These are phyloP conservation scores for Xerocomellus dryophilus DNA, from an alignment of 768 basidiomycete genomes.

Conservation along the genomic window DNA sequence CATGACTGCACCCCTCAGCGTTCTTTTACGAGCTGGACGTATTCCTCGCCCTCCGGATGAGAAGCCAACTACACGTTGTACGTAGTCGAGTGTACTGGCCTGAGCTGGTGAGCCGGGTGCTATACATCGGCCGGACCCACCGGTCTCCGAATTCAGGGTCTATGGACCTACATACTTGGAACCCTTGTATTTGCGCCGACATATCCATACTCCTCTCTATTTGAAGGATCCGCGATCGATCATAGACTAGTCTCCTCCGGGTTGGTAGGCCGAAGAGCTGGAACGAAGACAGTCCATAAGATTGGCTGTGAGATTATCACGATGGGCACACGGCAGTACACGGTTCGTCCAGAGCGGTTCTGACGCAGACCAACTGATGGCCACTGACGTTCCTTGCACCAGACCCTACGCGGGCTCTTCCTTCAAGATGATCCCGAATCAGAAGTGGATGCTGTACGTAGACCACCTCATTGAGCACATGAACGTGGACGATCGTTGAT, in stretches of 20 bases:
- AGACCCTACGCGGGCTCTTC: slow-evolving; percentile 17
- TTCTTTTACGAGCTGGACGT: no score
- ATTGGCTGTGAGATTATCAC: slow-evolving; percentile 1
- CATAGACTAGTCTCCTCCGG: not conserved
- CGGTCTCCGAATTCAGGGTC: no score
- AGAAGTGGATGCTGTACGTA: slow-evolving; percentile 12
- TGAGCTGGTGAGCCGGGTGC: no score
- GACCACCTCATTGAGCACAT: no score
- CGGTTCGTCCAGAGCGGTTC: slow-evolving; percentile 9
- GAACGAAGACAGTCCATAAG: not conserved
- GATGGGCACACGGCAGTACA: slow-evolving; percentile 11
- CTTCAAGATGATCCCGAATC: slow-evolving; percentile 21
- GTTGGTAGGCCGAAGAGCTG: not conserved
- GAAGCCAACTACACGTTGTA: no score
- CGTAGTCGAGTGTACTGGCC: no score
- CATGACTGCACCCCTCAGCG: no score
- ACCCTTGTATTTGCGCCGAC: not conserved
- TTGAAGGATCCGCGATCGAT: not conserved
- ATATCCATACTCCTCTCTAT: not conserved
- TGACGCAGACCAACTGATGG: not conserved
- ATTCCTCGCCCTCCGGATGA: no score
- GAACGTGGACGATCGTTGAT: not conserved
- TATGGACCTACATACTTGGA: no score
- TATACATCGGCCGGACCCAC: no score
- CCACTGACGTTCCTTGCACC: not conserved